These are phyloP conservation scores for Tetracladium marchalianum DNA, from an alignment of 495 filamentous ascomycete species.

Conservation along the genomic window DNA sequence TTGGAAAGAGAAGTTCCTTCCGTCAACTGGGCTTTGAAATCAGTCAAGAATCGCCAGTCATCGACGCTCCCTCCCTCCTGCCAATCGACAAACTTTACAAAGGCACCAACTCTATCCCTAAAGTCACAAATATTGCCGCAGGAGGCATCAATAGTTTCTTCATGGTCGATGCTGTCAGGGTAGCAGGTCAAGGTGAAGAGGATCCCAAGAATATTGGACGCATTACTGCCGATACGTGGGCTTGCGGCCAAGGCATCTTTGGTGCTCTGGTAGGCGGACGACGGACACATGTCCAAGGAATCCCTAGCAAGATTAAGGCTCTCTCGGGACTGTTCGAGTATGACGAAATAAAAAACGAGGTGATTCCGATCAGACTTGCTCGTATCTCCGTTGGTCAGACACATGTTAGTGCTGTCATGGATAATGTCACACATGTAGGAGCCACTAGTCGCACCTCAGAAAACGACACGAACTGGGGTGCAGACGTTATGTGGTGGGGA, in stretches of 20 bases:
- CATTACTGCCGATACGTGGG: constrained; percentile 66
- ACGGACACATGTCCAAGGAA: constrained; percentile 80
- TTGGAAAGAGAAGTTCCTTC: constrained; percentile 78
- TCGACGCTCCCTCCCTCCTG: constrained; percentile 60
- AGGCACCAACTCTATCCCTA: constrained; percentile 44
- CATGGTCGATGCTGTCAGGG: constrained; percentile 63
- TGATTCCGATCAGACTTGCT: constrained; percentile 68
- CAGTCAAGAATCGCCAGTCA: constrained; percentile 39
- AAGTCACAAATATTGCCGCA: constrained; percentile 65
- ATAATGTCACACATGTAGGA: constrained; percentile 59
- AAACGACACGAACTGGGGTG: constrained; percentile 71
- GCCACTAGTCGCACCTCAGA: constrained; percentile 37
- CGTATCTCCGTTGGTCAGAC: constrained; percentile 64
- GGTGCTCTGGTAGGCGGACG: constrained; percentile 76
- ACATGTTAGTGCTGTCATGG: constrained; percentile 71
- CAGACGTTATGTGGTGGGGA: constrained; percentile 86
- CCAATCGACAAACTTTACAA: constrained; percentile 62
- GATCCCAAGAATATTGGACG: constrained; percentile 26
- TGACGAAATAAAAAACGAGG: constrained; percentile 55
- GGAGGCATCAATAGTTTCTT: constrained; percentile 83
- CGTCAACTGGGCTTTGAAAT: constrained; percentile 82
- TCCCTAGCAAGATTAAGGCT: constrained; percentile 71
- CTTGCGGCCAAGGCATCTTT: constrained; percentile 75
- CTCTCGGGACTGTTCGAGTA: constrained; percentile 78
- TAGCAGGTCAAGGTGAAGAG: constrained; percentile 37